These are phyloP conservation scores for Mucuna pruriens DNA, from an alignment of 306 rosid species.

Conservation along the genomic window DNA sequence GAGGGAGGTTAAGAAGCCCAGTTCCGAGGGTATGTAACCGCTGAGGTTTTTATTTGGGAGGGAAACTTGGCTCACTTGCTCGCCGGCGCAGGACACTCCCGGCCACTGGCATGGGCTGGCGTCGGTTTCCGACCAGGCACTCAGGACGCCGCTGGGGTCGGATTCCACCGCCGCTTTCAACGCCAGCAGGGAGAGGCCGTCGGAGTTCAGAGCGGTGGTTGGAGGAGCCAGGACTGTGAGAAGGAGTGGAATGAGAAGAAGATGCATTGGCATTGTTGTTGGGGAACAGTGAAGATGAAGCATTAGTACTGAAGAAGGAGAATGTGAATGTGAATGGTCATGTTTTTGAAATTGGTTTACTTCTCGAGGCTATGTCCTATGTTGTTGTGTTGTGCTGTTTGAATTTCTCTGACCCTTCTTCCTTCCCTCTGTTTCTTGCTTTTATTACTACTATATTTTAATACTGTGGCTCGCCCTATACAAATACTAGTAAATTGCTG, in stretches of 20 bases:
- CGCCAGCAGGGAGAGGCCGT: conserved; percentile 82
- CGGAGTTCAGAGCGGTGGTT: conserved; percentile 58
- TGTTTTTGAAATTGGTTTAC: conserved; percentile 1
- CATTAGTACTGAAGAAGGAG: neutral
- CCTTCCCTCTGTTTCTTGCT: neutral
- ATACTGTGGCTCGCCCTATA: neutral
- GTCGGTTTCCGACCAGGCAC: conserved; percentile 71
- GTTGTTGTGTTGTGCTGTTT: neutral
- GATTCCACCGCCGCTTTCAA: conserved; percentile 75
- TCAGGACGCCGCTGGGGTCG: conserved; percentile 61
- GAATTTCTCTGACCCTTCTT: neutral
- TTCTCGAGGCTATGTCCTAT: neutral
- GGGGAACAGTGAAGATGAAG: neutral
- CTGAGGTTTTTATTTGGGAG: conserved; percentile 59
- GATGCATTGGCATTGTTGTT: conserved; percentile 30
- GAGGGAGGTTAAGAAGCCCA: conserved; percentile 66
- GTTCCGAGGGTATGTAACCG: conserved; percentile 84
- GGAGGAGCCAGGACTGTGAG: conserved; percentile 1
- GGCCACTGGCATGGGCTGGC: conserved; percentile 76
- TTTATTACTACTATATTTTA: neutral
- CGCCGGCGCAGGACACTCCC: conserved; percentile 61
- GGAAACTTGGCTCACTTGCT: conserved; percentile 63
- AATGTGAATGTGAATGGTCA: neutral
- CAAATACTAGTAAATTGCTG: no score
- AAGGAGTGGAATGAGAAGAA: neutral